Percentiles rank a stretch among this genome's conserved stretches.
phyloP scores from a whole-genome alignment of 2,329 filamentous ascomycete genomes.

The Lasiodiplodia hormozganensis region DNA sequence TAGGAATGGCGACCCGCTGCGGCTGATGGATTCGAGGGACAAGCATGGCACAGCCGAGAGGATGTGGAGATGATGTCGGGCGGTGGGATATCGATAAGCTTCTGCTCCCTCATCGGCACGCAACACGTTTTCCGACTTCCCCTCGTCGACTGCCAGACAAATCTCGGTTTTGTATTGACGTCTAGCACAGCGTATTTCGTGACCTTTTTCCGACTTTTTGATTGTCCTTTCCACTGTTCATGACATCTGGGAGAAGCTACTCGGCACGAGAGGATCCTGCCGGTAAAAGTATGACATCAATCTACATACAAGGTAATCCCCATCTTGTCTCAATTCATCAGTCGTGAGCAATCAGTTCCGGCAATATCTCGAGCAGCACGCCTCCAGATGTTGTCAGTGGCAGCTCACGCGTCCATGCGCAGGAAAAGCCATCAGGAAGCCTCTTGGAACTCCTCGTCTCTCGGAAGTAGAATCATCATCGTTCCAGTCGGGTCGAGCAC shows the following conservation, averaged over 20 bases:
- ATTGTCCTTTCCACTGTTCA: not conserved
- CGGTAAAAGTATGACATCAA: not conserved
- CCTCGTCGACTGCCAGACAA: not conserved
- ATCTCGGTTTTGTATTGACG: not conserved
- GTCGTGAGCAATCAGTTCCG: not conserved
- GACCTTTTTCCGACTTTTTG: not conserved
- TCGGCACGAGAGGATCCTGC: not conserved
- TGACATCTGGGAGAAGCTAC: not conserved
- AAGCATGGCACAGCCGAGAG: slow-evolving; percentile 4
- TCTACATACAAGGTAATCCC: not conserved
- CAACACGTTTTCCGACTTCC: not conserved
- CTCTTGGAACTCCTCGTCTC: not conserved
- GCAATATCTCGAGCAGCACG: not conserved
- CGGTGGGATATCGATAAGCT: slow-evolving; percentile 5
- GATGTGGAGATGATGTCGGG: slow-evolving; percentile 12
- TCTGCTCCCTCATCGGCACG: not conserved
- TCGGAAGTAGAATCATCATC: slow-evolving; percentile 1
- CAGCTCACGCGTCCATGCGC: not conserved
- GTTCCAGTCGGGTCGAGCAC: not conserved
- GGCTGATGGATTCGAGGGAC: slow-evolving; percentile 4
- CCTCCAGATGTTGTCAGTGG: not conserved
- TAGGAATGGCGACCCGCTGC: slow-evolving; percentile 1
- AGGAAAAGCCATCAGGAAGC: not conserved
- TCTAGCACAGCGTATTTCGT: not conserved
- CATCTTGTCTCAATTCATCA: not conserved